Evolutionary conservation across 306 rosid genomes (phyloP), one percentile per base, ranked within the genome.

Genomic region (Dicorynia guianensis): DNA sequence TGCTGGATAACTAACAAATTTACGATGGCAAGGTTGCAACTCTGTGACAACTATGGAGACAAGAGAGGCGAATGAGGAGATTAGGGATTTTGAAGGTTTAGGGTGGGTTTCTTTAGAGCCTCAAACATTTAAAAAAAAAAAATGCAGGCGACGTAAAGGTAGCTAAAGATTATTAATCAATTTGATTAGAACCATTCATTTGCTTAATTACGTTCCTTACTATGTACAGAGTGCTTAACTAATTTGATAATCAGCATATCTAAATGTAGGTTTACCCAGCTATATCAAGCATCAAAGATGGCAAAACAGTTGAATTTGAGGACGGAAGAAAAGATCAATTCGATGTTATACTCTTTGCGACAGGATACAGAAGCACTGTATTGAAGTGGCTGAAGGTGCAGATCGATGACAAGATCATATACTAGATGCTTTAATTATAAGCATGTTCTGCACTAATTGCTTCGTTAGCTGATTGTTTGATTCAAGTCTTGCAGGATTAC

Each of bases 381-480:
- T 55, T 67, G 3, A 81, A 84, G 0, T 91, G 94, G 97, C 94
- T 89, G 3, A 69, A 89, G 96, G 93, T 91, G 66, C n/a, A n/a
- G n/a, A 4, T 11, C 36, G 1, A 10, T 46, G 50, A 5, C 17
- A 19, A 5, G 4, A 2, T 44, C 35, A 8, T 12, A 10, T 12
- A 56, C 7, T 15, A 19, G 3, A 34, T 6, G 39, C 38, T 12
- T 11, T 63, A 0, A 35, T 8, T 56, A 58, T 3, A 14, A 56
- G 17, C 0, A 5, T 20, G 11, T 39, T 11, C 36, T 4, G 44
- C 8, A 65, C 50, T 52, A 4, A 11, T 3, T 76, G 5, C 11
- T 58, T 34, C 1, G 15, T 6, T 46, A 7, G 49, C 14, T 53
- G 30, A 2, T 25, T 25, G 30, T 25, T 25, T 25, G 1, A 25